A percentile compares a stretch with the other conserved stretches of the same genome.
phyloP scores from a whole-genome alignment of 176 grass and related monocot genomes.

The Phoenix roebelenii region DNA sequence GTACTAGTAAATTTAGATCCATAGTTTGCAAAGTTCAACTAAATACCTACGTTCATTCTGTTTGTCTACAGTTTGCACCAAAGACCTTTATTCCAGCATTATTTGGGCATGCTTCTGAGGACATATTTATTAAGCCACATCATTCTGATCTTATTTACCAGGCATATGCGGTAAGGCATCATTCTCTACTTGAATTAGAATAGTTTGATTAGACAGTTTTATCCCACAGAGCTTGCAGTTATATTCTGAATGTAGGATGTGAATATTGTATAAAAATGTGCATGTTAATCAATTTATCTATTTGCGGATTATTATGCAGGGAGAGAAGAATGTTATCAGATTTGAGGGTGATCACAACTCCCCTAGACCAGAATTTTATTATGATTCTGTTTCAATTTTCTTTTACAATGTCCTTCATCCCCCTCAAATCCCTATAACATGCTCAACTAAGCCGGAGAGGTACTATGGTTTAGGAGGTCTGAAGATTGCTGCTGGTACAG shows the following conservation, averaged over 20 bases:
- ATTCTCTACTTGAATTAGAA: slow-evolving; percentile 11
- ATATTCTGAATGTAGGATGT: too few species aligned
- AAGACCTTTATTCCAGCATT: slow-evolving; percentile 95
- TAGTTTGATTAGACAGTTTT: too few species aligned
- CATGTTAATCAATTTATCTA: neutral
- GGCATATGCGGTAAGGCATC: slow-evolving; percentile 59
- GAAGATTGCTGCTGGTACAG: slow-evolving; percentile 51
- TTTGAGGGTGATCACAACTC: slow-evolving; percentile 99
- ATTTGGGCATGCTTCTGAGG: slow-evolving; percentile 89
- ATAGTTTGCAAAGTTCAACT: neutral
- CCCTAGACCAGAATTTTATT: slow-evolving; percentile 90
- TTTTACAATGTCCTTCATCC: slow-evolving; percentile 90
- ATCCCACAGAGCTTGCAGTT: too few species aligned
- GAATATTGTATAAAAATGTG: neutral
- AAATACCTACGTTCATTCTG: neutral
- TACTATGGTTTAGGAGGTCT: slow-evolving; percentile 61
- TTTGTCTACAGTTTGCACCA: slow-evolving; percentile 58
- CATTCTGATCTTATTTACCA: slow-evolving; percentile 78
- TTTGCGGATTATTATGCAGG: slow-evolving; percentile 31
- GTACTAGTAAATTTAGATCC: too few species aligned
- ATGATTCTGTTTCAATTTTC: slow-evolving; percentile 98
- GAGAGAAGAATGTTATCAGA: slow-evolving; percentile 95
- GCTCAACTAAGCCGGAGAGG: slow-evolving; percentile 76
- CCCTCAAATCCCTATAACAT: slow-evolving; percentile 60
- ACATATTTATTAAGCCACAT: slow-evolving; percentile 87